These are phyloP conservation scores for Neoboletus subvelutipes DNA, from an alignment of 768 basidiomycete genomes.

Conservation along the genomic window DNA sequence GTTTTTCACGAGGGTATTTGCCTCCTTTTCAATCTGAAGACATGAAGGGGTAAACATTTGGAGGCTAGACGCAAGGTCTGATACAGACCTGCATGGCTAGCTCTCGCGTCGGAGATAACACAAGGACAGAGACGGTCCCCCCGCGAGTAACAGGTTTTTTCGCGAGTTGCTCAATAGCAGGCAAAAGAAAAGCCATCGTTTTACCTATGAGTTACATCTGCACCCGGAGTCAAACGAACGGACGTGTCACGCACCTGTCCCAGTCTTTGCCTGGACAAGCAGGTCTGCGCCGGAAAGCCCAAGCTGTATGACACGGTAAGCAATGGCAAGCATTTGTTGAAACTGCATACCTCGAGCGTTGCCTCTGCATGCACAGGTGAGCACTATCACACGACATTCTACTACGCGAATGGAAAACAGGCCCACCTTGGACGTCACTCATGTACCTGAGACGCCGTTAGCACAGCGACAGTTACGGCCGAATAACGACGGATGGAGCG, in stretches of 20 bases:
- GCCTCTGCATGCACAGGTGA: constrained; percentile 30
- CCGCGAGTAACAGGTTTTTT: constrained; percentile 35
- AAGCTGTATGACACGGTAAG: constrained; percentile 24
- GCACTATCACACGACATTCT: background rate
- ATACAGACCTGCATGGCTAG: constrained; percentile 66
- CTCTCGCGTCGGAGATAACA: constrained; percentile 74
- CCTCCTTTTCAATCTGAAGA: constrained; percentile 61
- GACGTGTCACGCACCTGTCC: constrained; percentile 48
- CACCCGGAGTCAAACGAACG: background rate
- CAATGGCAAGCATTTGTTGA: background rate
- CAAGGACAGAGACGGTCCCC: constrained; percentile 52
- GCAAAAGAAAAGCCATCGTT: constrained; percentile 75
- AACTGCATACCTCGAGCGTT: constrained; percentile 37
- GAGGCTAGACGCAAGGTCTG: background rate
- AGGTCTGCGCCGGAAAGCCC: constrained; percentile 46
- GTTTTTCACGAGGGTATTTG: constrained; percentile 43
- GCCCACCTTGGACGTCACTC: constrained; percentile 48
- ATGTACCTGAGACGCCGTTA: constrained; percentile 36
- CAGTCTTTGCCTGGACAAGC: constrained; percentile 56
- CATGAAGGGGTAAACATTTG: constrained; percentile 15
- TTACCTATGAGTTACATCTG: constrained; percentile 42
- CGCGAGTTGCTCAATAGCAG: constrained; percentile 66
- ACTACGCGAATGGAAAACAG: background rate
- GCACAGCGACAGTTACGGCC: constrained; percentile 14
- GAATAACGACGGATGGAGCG: background rate